phyloP scores from a whole-genome alignment of 116 monocot species.

The Phalaenopsis hybrid region DNA sequence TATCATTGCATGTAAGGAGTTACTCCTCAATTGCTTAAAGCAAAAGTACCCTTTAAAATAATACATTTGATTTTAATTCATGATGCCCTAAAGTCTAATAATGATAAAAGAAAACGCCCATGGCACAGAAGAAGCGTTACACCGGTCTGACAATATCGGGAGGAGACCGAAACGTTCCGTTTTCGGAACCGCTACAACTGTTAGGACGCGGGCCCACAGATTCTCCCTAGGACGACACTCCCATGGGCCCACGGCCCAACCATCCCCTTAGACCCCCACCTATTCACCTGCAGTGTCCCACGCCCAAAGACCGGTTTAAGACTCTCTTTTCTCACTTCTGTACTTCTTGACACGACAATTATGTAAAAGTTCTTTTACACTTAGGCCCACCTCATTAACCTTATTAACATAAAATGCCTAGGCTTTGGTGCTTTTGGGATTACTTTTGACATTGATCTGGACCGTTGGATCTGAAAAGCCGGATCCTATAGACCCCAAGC shows the following conservation, averaged over 20 bases:
- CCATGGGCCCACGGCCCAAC: background rate
- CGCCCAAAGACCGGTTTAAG: background rate
- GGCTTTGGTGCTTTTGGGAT: background rate
- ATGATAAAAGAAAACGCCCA: background rate
- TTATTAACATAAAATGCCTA: background rate
- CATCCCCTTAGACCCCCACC: no score
- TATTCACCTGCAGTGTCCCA: no score
- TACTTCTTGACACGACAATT: conserved; percentile 4
- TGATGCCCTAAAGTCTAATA: no score
- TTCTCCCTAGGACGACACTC: background rate
- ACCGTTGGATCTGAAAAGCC: background rate
- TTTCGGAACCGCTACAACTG: background rate
- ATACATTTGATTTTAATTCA: no score
- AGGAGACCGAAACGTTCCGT: background rate
- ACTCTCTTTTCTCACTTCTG: conserved; percentile 2
- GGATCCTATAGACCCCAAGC: background rate
- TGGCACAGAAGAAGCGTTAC: background rate
- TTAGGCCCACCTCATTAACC: background rate
- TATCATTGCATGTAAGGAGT: no score
- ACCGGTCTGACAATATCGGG: background rate
- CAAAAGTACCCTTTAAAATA: no score
- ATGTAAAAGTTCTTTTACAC: background rate
- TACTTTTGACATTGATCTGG: background rate
- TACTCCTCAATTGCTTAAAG: no score
- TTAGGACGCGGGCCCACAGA: background rate